Conservation (phyloP, 75 land plant genomes). For the Pseudotsuga menziesii region DNA sequence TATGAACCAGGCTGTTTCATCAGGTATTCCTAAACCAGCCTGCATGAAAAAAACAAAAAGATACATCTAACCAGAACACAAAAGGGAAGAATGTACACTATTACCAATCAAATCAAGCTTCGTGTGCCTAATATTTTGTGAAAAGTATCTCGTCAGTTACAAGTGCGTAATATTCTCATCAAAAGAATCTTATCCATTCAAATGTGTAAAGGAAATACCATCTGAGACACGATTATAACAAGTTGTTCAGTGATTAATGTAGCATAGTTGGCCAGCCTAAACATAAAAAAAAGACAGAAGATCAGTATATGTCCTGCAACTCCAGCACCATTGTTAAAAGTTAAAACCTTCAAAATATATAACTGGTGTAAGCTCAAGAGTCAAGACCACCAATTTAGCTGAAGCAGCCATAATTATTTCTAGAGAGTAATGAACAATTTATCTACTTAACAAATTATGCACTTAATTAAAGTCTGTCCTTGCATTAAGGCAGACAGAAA, state of each 20-base stretch:
- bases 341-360: too few relatives aligned
- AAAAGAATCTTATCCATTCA: neutral
- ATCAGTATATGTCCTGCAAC: too few relatives aligned
- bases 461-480: too few relatives aligned
- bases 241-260: conserved; percentile 78
- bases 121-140: neutral
- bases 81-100: neutral
- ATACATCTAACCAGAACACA: neutral
- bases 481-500: too few relatives aligned
- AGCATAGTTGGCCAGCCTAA: conserved; percentile 84
- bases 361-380: too few relatives aligned
- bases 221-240: conserved; percentile 67
- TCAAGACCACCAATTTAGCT: too few relatives aligned
- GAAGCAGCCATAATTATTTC: too few relatives aligned
- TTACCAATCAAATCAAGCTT: too few relatives aligned
- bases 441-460: too few relatives aligned
- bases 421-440: too few relatives aligned
- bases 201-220: conserved; percentile 47
- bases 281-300: conserved; percentile 7
- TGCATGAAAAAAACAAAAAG: conserved; percentile 22
- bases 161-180: neutral
- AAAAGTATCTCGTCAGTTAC: neutral
- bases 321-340: too few relatives aligned
- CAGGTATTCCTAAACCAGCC: conserved; percentile 96
- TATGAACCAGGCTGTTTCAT: conserved; percentile 86